Percentiles rank a stretch among this genome's conserved stretches.
Evolutionary conservation across 345 rosid genomes (phyloP).

Genomic region (Rhodamnia argentea): DNA sequence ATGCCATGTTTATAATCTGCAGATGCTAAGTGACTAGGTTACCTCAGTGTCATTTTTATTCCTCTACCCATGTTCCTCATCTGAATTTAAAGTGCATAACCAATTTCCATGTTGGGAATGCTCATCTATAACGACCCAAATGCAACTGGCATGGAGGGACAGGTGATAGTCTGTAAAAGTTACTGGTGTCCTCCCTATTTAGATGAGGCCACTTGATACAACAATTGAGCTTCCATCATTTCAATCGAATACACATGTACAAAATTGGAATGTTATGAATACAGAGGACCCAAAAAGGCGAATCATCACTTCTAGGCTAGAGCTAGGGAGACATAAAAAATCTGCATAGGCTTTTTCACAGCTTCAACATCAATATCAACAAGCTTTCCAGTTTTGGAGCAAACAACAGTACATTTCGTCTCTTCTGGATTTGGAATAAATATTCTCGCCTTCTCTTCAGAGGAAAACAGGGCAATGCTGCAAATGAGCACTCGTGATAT

Average conservation of each 20-base stretch:
- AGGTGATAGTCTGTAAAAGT: not conserved
- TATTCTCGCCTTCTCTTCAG: constrained; percentile 57
- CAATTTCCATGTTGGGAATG: not conserved
- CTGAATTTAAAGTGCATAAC: not conserved
- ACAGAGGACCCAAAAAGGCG: not conserved
- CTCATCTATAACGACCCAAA: not conserved
- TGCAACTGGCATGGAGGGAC: not conserved
- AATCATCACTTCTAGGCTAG: constrained; percentile 29
- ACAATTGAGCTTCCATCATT: not conserved
- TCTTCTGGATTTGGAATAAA: constrained; percentile 63
- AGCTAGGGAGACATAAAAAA: constrained; percentile 57
- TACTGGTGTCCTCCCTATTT: not conserved
- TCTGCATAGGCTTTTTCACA: constrained; percentile 51
- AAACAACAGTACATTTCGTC: constrained; percentile 47
- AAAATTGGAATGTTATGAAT: not conserved
- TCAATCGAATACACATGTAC: not conserved
- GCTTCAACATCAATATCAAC: constrained; percentile 48
- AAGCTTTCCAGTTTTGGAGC: constrained; percentile 65
- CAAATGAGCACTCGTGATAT: not conserved
- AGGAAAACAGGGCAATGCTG: constrained; percentile 80
- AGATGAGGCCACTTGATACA: not conserved
- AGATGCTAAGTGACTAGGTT: not conserved
- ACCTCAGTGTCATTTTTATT: not conserved
- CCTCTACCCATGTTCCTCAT: not conserved
- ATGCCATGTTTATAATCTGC: not conserved